phyloP scores from a whole-genome alignment of 768 basidiomycete genomes.

The Boletus sensibilis region DNA sequence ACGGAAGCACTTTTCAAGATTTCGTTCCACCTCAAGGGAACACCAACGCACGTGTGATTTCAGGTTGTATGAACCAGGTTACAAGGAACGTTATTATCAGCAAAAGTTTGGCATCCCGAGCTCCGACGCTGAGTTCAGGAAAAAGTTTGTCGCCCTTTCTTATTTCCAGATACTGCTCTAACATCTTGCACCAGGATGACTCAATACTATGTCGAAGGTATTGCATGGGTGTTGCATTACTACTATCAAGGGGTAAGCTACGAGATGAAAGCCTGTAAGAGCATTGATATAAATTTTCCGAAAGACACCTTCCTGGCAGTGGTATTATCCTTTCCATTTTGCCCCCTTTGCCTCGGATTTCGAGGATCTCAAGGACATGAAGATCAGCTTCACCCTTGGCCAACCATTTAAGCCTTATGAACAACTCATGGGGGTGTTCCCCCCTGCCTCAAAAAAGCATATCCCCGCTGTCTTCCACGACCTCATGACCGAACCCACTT shows the following conservation, averaged over 20 bases:
- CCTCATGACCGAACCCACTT: constrained; percentile 84
- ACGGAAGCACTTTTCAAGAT: constrained; percentile 31
- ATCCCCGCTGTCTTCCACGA: constrained; percentile 84
- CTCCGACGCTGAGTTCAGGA: constrained; percentile 69
- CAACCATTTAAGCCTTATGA: constrained; percentile 96
- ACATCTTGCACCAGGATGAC: constrained; percentile 55
- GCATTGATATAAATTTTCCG: constrained; percentile 20
- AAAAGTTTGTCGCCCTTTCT: constrained; percentile 50
- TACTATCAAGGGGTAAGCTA: constrained; percentile 93
- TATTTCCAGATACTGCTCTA: constrained; percentile 4
- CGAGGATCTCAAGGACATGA: constrained; percentile 69
- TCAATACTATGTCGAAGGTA: constrained; percentile 85
- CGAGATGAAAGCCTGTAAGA: neutral
- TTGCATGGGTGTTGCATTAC: constrained; percentile 94
- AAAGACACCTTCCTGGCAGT: constrained; percentile 93
- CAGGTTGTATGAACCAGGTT: constrained; percentile 95
- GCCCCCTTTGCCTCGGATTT: constrained; percentile 98
- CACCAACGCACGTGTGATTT: constrained; percentile 2
- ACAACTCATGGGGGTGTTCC: constrained; percentile 98
- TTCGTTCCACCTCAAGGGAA: neutral
- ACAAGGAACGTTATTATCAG: constrained; percentile 90
- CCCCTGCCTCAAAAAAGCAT: constrained; percentile 80
- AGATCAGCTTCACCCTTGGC: constrained; percentile 76
- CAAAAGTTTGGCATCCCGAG: constrained; percentile 85
- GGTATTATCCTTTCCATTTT: constrained; percentile 99